Percentiles rank a stretch among this genome's conserved stretches.
phyloP scores from a whole-genome alignment of 2,329 filamentous ascomycete genomes.

The Colletotrichum cuscutae region DNA sequence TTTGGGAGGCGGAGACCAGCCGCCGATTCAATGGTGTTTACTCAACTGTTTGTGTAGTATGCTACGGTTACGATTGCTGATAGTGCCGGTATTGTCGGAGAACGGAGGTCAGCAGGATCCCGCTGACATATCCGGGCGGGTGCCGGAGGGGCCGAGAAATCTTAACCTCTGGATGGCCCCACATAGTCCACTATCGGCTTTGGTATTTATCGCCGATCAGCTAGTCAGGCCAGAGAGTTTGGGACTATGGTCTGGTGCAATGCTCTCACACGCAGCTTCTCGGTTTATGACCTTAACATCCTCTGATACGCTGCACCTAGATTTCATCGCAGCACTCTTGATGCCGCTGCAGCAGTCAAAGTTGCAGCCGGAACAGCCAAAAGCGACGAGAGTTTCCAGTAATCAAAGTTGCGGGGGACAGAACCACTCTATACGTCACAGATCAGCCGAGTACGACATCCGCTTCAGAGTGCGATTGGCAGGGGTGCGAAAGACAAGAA shows the following conservation, averaged over 20 bases:
- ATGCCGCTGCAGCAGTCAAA: background rate
- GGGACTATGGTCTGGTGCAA: background rate
- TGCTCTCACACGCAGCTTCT: background rate
- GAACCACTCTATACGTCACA: conserved; percentile 22
- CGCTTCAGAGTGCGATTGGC: background rate
- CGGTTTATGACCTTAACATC: background rate
- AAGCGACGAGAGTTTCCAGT: background rate
- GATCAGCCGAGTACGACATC: conserved; percentile 11
- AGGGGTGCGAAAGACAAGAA: background rate
- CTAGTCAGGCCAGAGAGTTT: background rate
- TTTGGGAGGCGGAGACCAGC: background rate
- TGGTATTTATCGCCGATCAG: background rate
- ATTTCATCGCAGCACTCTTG: background rate
- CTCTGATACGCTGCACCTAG: background rate
- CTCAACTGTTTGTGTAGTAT: background rate
- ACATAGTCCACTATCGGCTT: background rate
- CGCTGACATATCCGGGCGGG: background rate
- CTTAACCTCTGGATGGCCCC: background rate
- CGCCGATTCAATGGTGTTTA: background rate
- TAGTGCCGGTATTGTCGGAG: background rate
- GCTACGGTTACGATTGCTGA: background rate
- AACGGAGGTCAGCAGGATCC: background rate
- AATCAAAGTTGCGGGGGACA: conserved; percentile 25
- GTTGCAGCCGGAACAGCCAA: background rate
- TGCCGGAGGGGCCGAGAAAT: background rate